phyloP scores from a whole-genome alignment of 768 basidiomycete species.

The Phanerochaete sordida region DNA sequence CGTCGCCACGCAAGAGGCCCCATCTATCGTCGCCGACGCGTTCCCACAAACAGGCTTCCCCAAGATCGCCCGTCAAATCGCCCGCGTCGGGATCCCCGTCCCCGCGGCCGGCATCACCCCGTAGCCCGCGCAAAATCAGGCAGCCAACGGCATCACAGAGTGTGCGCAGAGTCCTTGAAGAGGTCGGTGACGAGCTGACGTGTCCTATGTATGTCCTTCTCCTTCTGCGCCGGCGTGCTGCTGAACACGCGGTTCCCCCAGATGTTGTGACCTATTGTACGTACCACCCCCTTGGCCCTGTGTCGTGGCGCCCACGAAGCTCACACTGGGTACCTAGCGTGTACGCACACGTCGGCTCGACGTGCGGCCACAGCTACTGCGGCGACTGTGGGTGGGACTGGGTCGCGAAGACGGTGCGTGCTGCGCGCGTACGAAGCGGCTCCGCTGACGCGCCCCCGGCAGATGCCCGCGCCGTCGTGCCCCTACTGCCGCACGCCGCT shows the following conservation, averaged over 20 bases:
- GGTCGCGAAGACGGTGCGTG: conserved; percentile 48
- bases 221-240: background rate
- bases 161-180: conserved; percentile 33
- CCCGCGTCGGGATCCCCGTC: background rate
- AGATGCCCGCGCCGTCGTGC: conserved; percentile 47
- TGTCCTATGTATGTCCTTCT: conserved; percentile 63
- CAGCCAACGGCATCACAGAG: background rate
- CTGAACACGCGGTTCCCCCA: conserved; percentile 20
- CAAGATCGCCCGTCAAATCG: background rate
- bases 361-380: conserved; percentile 74
- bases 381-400: conserved; percentile 64
- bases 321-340: no score
- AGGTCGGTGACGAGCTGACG: conserved; percentile 60
- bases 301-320: no score
- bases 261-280: conserved; percentile 72
- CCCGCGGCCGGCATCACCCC: background rate
- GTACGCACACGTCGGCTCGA: conserved; percentile 58
- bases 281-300: conserved; percentile 24
- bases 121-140: background rate
- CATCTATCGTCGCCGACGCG: background rate
- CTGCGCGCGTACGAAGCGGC: background rate
- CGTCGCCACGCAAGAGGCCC: background rate
- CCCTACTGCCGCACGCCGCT: conserved; percentile 57
- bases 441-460: background rate
- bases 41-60: background rate